Base-by-base conservation (phyloP, 2,329 filamentous ascomycete genomes). In the Alternaria postmessia region DNA sequence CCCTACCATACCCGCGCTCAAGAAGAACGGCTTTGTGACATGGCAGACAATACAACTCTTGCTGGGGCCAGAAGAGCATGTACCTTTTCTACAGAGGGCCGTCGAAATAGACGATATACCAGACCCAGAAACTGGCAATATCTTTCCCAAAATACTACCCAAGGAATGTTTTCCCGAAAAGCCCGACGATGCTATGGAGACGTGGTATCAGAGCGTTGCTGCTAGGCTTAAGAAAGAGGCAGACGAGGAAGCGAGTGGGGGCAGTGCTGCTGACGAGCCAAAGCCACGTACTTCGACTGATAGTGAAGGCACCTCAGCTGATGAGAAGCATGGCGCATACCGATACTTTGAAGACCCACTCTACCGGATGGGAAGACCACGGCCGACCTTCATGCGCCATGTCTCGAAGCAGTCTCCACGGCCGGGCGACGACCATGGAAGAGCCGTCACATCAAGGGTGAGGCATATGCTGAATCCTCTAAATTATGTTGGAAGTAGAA, bases 41-140 rank as follows among this genome's bases (percentile, higher is more conserved):
- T 99, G 94, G 94, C 91, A 97, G 81, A 93, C 92, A 0, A 91
- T 98, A 56, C 93, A 98, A 80, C 86, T 97, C 22, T 82, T 98
- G 36, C 86, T 98, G 2, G 91, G 89, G 2, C 95, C 95, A 0
- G 90, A 95, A 68, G 92, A 96, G 70, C 94, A 98, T 80, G 91
- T 93, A 1, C 88, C 88, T 0, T 94, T 93, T 70, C 79, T 99
- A 24, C 92, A 95, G 71, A 89, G 87, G 71, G 92, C 93, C 0
- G 91, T 96, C 4, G 85, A 86, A 62, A 84, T 91, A 64, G 97
- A 93, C 86, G 84, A 88, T 36, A 85, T 98, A 59, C 87, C 86
- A 61, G 88, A 96, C 70, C 91, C 91, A 0, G 86, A 88, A 43
- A 93, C 83, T 11, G 85, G 85, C 3, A 75, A 79, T 11, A 53